Evolutionary conservation across 805 yeast species (phyloP), one percentile per base, ranked within the genome.

Genomic region (Lipomyces yamadae): DNA sequence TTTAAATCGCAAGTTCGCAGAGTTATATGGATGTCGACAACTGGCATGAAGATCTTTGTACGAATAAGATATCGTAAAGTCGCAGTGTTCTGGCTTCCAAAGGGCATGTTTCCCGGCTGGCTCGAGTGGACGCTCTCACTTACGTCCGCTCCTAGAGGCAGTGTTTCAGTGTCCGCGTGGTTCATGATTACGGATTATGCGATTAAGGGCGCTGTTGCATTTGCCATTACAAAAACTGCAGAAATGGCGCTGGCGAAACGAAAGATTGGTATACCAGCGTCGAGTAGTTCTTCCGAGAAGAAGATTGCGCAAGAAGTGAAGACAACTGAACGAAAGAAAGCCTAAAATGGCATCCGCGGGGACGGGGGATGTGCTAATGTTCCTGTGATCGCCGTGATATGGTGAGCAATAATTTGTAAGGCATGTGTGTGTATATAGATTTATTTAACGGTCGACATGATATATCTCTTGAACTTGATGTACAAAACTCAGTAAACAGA

Each of bases 41-140:
- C 83, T 1, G 78, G 82, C 4, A 18, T 73, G 42, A 76, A 75
- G 54, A 80, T 85, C 80, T 73, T 78, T 55, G 76, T 84, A 57
- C 82, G 88, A 70, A 67, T 86, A 50, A 82, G 82, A 79, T 86
- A 82, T 76, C 77, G 91, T 58, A 83, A 84, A 69, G 70, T 76
- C 0, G 84, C 85, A 2, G 81, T 90, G 52, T 83, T 88, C 63
- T 86, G 84, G 78, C 75, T 90, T 7, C 91, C 92, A 0, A 72
- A 76, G 15, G 84, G 85, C 1, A 77, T 82, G 29, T 80, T 90
- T 48, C 96, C 95, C 0, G 68, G 78, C 62, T 76, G 78, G 42
- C 74, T 87, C 7, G 86, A 86, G 67, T 84, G 88, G 82, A 62
- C 82, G 1, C 75, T 90, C 59, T 83, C 90, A n/a, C 78, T 89